These are phyloP conservation scores for Orychophragmus violaceus DNA, from an alignment of 345 rosid species.

Conservation along the genomic window DNA sequence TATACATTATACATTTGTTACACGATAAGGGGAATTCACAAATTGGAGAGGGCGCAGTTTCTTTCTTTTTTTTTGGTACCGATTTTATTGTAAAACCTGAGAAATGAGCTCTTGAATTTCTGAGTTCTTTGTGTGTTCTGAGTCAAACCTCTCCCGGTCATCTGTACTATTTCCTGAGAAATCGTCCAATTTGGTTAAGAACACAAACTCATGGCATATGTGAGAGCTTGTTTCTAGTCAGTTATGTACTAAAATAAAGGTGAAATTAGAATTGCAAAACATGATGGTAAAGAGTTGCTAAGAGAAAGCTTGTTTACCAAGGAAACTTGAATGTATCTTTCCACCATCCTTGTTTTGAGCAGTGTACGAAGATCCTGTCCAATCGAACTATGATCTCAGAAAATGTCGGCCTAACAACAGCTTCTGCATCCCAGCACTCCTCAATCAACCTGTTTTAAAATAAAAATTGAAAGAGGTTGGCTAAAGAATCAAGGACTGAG, in stretches of 20 bases:
- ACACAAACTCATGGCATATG: neutral
- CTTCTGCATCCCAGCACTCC: conserved; percentile 76
- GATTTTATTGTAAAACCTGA: conserved; percentile 1
- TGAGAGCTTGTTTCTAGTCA: conserved; percentile 1
- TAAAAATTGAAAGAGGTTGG: neutral
- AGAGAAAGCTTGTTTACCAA: conserved; percentile 48
- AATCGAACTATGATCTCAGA: conserved; percentile 81
- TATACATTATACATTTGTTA: conserved; percentile 17
- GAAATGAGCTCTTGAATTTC: conserved; percentile 20
- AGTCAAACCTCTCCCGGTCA: neutral
- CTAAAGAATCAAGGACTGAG: neutral
- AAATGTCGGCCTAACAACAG: conserved; percentile 73
- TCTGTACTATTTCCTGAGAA: conserved; percentile 26
- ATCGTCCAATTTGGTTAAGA: conserved; percentile 9
- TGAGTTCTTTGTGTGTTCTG: neutral
- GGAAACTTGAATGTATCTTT: conserved; percentile 94
- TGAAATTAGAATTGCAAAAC: neutral
- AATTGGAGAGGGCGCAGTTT: neutral
- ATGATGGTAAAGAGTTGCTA: neutral
- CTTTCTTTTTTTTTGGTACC: conserved; percentile 12
- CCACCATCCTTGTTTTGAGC: conserved; percentile 95
- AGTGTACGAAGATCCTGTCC: conserved; percentile 49
- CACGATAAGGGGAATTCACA: conserved; percentile 13
- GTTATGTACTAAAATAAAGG: no score
- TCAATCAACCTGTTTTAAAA: conserved; percentile 63